Evolutionary conservation across 1,139 yeast genomes (phyloP), one percentile per base, ranked within the genome.

Genomic region (Insectozyma bohioensis): DNA sequence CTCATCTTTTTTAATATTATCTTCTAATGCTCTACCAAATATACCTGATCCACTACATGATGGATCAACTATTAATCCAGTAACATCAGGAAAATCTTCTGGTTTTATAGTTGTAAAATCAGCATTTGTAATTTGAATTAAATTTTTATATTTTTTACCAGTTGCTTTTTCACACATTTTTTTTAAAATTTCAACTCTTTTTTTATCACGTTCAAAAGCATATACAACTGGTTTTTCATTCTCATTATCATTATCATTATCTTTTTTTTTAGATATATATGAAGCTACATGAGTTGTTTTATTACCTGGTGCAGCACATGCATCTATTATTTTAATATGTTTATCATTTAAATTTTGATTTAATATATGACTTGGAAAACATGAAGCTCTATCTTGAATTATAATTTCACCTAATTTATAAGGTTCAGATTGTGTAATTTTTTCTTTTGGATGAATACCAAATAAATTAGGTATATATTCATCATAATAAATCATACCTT

Each of bases 251-350:
- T 22, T 30, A 12, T 24, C 20, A 15, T 32, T 15, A 3, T 18
- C 20, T 23, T 47, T 50, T 4, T 13, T 15, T 6, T 12, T 11
- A 10, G 54, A 49, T 5, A 67, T 55, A 52, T 76, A 63, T 1
- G 95, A 75, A 0, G 97, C 96, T 18, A 83, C 65, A 59, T 90
- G 97, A 0, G 97, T 86, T 0, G 99, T 92, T 56, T 92, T 94
- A 58, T 92, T 92, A 5, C 99, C 99, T 2, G 99, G 99, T 0
- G 99, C 98, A 2, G 98, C 88, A 61, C 97, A 90, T 1, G 97
- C 85, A 60, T 92, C 99, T 26, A 92, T 85, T 6, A 88, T 76
- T 30, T 69, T 61, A 37, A 71, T 77, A 29, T 66, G 72, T 4
- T 72, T 72, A 10, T 74, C 67, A 1, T 52, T 41, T 0, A 88